phyloP scores from a whole-genome alignment of 805 yeast genomes.

The Metschnikowia drakensbergensis region DNA sequence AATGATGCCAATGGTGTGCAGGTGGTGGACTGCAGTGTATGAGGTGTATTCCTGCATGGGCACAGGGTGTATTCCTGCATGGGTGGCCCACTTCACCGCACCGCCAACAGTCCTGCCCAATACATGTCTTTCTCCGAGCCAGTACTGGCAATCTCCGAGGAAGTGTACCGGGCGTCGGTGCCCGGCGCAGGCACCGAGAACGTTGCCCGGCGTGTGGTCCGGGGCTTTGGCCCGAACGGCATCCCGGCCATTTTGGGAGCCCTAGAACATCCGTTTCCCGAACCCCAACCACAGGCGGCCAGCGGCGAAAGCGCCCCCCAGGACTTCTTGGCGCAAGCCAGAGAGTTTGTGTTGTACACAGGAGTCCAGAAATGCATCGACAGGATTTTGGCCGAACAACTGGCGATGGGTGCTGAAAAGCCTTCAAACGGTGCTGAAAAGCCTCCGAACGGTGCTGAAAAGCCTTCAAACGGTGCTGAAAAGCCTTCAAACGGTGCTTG shows the following conservation, averaged over 20 bases:
- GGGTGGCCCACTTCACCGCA: neutral
- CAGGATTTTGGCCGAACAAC: neutral
- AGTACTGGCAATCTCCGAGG: neutral
- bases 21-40: too few relatives aligned
- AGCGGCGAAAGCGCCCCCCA: neutral
- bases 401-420: neutral
- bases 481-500: neutral
- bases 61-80: too few relatives aligned
- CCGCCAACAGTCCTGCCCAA: neutral
- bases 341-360: neutral
- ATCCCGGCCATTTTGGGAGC: neutral
- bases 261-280: neutral
- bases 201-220: neutral
- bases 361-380: constrained; percentile 1
- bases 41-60: neutral
- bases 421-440: neutral
- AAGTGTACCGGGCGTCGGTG: neutral
- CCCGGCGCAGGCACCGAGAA: neutral
- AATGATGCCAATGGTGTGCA: too few relatives aligned
- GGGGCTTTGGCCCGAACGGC: neutral
- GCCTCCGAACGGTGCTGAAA: neutral
- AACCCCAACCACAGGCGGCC: neutral
- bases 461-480: neutral
- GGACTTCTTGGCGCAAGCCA: neutral
- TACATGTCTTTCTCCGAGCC: neutral